Conservation (phyloP, 192 early-diverging fungal species). For the Podila epicladia region DNA sequence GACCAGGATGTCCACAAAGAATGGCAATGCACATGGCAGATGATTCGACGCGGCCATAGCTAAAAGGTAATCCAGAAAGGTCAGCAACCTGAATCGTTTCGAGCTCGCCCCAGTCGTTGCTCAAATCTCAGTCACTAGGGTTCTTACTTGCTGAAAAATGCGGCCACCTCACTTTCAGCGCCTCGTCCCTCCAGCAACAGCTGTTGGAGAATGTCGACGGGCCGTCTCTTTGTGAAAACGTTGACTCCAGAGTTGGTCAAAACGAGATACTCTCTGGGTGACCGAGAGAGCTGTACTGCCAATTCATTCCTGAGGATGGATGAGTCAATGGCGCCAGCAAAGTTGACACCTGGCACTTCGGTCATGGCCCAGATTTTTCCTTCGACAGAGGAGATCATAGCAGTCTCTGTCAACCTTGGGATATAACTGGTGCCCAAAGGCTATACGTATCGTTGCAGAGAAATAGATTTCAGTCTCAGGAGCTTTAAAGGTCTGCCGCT, state of each 20-base stretch:
- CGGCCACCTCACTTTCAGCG: slow-evolving; percentile 38
- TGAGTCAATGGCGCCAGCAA: slow-evolving; percentile 23
- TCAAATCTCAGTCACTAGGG: neutral
- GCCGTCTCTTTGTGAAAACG: slow-evolving; percentile 77
- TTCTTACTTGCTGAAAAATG: slow-evolving; percentile 48
- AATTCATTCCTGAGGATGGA: slow-evolving; percentile 70
- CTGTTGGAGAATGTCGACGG: slow-evolving; percentile 76
- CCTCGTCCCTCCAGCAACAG: slow-evolving; percentile 61
- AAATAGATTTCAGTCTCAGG: neutral
- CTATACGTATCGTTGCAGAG: neutral
- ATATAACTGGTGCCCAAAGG: slow-evolving; percentile 34
- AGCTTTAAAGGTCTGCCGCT: too few species aligned
- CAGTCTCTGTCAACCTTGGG: slow-evolving; percentile 58
- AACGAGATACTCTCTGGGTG: slow-evolving; percentile 73
- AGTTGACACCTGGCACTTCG: slow-evolving; percentile 57
- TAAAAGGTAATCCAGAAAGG: slow-evolving; percentile 22
- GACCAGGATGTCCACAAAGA: slow-evolving; percentile 57
- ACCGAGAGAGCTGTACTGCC: slow-evolving; percentile 62
- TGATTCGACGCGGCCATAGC: slow-evolving; percentile 72
- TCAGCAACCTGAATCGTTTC: too few species aligned
- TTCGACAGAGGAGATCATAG: slow-evolving; percentile 63
- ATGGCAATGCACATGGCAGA: slow-evolving; percentile 91
- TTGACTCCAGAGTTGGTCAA: slow-evolving; percentile 81
- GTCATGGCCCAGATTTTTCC: slow-evolving; percentile 89
- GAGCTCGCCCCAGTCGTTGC: too few species aligned